Evolutionary conservation across 495 filamentous ascomycete genomes (phyloP), one percentile per base, ranked within the genome.

Genomic region (Filosporella fistucella): DNA sequence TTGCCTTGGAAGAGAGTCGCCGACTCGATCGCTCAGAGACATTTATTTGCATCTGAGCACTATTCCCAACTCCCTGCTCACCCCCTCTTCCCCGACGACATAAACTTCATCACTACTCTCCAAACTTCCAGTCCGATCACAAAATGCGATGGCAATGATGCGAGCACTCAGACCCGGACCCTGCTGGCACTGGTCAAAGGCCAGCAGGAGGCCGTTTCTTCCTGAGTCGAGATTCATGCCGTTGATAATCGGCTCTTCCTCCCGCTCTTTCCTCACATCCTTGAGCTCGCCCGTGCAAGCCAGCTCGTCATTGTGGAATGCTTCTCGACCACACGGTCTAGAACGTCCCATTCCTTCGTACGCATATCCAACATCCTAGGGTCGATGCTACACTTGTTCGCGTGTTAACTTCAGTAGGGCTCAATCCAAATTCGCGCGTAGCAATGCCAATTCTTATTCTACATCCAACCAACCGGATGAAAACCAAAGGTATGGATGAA

Each of bases 141-240:
- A 48, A 41, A 34, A 49, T 48, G 51, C 51, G 28, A 45, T 44
- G 50, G 36, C 50, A 20, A 45, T 54, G 51, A 36, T 16, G 23
- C 45, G 41, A 14, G 21, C 29, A 20, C 26, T 41, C 14, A 43
- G 47, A 45, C 29, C 26, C 16, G 32, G 17, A 18, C 36, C 42
- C 17, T 34, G 28, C 16, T 32, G 20, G 28, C 17, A 20, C 16
- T 46, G 20, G 8, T n/a, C 23, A 20, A 24, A 17, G 25, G n/a
- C n/a, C n/a, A n/a, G n/a, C n/a, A n/a, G n/a, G n/a, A n/a, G n/a
- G n/a, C n/a, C n/a, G n/a, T 11, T n/a, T 23, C 3, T 33, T 33
- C 18, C 32, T 14, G 43, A 46, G 22, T 36, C 43, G 22, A 37
- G n/a, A 23, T 46, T 37, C 30, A 46, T 46, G 35, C 35, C 35